These are phyloP conservation scores for Talaromyces rugulosus DNA, from an alignment of 2,329 filamentous ascomycete genomes.

Conservation along the genomic window DNA sequence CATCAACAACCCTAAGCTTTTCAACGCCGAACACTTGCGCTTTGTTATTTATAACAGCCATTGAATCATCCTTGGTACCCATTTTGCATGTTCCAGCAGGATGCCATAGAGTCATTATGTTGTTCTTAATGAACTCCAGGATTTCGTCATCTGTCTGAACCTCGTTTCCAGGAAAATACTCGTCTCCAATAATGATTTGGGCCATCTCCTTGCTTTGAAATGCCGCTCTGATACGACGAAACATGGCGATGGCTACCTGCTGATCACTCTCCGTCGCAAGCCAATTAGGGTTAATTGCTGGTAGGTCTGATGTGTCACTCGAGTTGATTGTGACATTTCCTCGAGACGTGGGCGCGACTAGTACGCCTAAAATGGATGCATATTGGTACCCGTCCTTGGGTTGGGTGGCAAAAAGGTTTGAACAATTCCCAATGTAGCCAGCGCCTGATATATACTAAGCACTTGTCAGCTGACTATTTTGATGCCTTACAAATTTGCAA, in stretches of 20 bases:
- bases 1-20: conserved; percentile 15
- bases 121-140: conserved; percentile 24
- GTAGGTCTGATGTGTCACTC: conserved; percentile 29
- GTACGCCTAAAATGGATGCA: conserved; percentile 24
- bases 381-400: conserved; percentile 34
- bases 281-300: conserved; percentile 47
- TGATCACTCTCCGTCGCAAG: conserved; percentile 35
- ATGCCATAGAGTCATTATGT: conserved; percentile 3
- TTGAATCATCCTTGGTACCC: conserved; percentile 5
- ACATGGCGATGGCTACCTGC: conserved; percentile 41
- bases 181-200: conserved; percentile 29
- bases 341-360: conserved; percentile 40
- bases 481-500: neutral
- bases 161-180: conserved; percentile 35
- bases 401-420: conserved; percentile 18
- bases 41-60: conserved; percentile 13
- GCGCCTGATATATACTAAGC: conserved; percentile 21
- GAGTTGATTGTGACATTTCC: conserved; percentile 44
- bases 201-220: conserved; percentile 26
- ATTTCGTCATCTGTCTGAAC: conserved; percentile 43
- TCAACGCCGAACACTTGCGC: conserved; percentile 14
- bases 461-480: neutral
- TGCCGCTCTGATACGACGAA: conserved; percentile 39
- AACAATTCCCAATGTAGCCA: conserved; percentile 26
- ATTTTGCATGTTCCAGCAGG: conserved; percentile 14